Evolutionary conservation across 108 stramenopile species (phyloP), one percentile per base, ranked within the genome.

Genomic region (Cyclotella kingstonii): DNA sequence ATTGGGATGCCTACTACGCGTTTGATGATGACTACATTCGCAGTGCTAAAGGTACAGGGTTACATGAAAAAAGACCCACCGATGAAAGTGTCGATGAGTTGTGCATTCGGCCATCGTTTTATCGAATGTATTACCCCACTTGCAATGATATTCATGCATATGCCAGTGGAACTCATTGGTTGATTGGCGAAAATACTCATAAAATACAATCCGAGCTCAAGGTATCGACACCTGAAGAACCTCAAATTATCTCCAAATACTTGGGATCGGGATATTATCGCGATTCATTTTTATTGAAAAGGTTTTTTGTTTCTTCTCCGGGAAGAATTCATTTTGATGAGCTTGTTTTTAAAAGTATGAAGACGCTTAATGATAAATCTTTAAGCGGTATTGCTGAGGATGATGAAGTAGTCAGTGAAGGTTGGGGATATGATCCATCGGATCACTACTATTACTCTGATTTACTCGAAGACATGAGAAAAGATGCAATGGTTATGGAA

Each of bases 401-500:
- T 42, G 70, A 63, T 52, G 43, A 54, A 42, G 51, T 58, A 5
- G 39, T 8, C 19, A 7, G 31, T 30, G 53, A 21, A 4, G 63
- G 72, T 19, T 73, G 56, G 58, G 63, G 34, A 23, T 73, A 46
- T 21, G 58, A 73, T 45, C 56, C 72, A n/a, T 15, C 25, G 1
- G 72, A 73, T 25, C 59, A 66, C 29, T 73, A 73, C 42, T 41
- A 43, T 10, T 71, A 48, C 30, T 22, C 44, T 30, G 51, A 70
- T 10, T 46, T 47, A 26, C 45, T 56, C 27, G 80, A 84, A 53
- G 62, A 69, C 44, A 84, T 68, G 47, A 69, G 87, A 14, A 85
- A 77, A 71, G 91, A 93, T 71, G 85, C 88, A 27, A 66, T 88
- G 57, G 79, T 88, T 8, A 83, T 82, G 47, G 91, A 93, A 64